Conservation (phyloP, 2,329 filamentous ascomycete species). For the Hawksworthiomyces lignivorus region DNA sequence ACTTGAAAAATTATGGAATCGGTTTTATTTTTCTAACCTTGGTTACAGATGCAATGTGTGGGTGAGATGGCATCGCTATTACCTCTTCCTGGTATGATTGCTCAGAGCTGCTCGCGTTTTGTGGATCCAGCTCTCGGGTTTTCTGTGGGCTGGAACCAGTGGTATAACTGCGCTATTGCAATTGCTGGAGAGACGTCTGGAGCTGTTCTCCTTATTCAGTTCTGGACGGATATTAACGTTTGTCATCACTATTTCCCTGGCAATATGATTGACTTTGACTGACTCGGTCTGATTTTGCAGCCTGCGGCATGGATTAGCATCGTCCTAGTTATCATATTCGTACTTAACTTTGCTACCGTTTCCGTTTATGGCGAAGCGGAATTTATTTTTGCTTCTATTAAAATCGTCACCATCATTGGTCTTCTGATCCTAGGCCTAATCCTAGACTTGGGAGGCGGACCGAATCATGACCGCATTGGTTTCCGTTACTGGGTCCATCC, state of each 20-base stretch:
- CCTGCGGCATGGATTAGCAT: slow-evolving; percentile 51
- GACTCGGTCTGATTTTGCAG: no score
- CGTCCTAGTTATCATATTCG: slow-evolving; percentile 43
- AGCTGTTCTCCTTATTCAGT: slow-evolving; percentile 4
- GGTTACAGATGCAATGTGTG: slow-evolving; percentile 43
- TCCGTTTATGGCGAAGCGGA: slow-evolving; percentile 53
- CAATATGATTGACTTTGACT: background rate
- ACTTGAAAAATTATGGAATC: no score
- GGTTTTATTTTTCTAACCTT: slow-evolving; percentile 48
- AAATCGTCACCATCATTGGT: slow-evolving; percentile 52
- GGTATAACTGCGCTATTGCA: slow-evolving; percentile 6
- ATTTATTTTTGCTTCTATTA: slow-evolving; percentile 54
- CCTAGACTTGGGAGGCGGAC: slow-evolving; percentile 48
- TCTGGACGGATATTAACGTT: slow-evolving; percentile 8
- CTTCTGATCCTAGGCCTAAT: slow-evolving; percentile 48
- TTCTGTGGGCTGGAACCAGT: slow-evolving; percentile 32
- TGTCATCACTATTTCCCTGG: background rate
- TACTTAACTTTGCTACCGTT: slow-evolving; percentile 50
- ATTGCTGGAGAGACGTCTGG: slow-evolving; percentile 5
- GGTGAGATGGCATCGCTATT: slow-evolving; percentile 58
- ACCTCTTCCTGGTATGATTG: slow-evolving; percentile 55
- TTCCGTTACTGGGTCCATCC: slow-evolving; percentile 42
- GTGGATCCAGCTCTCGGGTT: slow-evolving; percentile 58
- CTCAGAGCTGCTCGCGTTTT: slow-evolving; percentile 57
- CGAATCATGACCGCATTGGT: slow-evolving; percentile 39